phyloP scores from a whole-genome alignment of 352 stramenopile genomes.

The Phytopythium helicoides region DNA sequence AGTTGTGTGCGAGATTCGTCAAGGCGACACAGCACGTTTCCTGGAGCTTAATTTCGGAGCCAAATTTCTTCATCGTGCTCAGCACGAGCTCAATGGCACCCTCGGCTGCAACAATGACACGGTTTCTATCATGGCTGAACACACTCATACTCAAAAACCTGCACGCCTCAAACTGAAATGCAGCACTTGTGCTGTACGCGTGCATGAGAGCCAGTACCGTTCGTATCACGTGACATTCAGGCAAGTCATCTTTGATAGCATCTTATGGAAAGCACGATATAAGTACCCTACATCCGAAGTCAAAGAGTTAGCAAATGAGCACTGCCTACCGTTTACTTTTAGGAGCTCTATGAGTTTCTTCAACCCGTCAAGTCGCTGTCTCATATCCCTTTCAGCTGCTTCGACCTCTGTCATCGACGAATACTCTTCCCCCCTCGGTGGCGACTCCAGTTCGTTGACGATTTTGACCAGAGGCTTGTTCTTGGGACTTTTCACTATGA shows the following conservation, averaged over 20 bases:
- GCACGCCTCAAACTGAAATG: slow-evolving; percentile 77
- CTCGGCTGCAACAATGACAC: slow-evolving; percentile 66
- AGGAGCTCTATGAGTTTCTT: slow-evolving; percentile 52
- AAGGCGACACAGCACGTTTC: slow-evolving; percentile 71
- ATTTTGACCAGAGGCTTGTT: no score
- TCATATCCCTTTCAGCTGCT: slow-evolving; percentile 8
- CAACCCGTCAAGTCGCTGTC: slow-evolving; percentile 35
- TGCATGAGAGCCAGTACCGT: slow-evolving; percentile 63
- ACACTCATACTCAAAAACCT: slow-evolving; percentile 75
- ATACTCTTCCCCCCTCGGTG: slow-evolving; percentile 15
- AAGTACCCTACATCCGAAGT: no score
- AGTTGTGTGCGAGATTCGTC: slow-evolving; percentile 87
- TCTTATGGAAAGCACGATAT: slow-evolving; percentile 25
- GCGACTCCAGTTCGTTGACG: slow-evolving; percentile 26
- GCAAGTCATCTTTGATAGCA: slow-evolving; percentile 76
- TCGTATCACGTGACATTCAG: slow-evolving; percentile 59
- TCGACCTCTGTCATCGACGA: slow-evolving; percentile 12
- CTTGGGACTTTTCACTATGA: slow-evolving; percentile 41
- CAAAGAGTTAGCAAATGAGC: background rate
- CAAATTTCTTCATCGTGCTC: slow-evolving; percentile 58
- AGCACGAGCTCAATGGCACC: slow-evolving; percentile 58
- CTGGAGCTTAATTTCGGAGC: slow-evolving; percentile 57
- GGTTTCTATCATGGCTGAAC: slow-evolving; percentile 77
- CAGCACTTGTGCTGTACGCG: slow-evolving; percentile 36
- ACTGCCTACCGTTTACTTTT: slow-evolving; percentile 37